These are phyloP conservation scores for Emergomyces orientalis DNA, from an alignment of 2,329 filamentous ascomycete species.

Conservation along the genomic window DNA sequence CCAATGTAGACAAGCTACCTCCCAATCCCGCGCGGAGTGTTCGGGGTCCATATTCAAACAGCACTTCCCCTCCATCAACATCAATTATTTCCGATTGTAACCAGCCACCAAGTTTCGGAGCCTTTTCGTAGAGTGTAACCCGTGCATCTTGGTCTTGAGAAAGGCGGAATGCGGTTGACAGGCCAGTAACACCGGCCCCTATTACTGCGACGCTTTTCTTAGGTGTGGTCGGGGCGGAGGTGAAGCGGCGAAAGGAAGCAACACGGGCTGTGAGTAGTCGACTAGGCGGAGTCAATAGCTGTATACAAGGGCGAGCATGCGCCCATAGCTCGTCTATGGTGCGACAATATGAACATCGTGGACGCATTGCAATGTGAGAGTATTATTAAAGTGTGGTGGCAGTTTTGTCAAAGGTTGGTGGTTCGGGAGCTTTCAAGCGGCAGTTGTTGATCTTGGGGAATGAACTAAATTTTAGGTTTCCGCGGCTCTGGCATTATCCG, in stretches of 20 bases:
- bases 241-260: neutral
- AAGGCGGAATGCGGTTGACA: constrained; percentile 69
- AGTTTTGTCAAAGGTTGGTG: neutral
- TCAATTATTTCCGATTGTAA: constrained; percentile 57
- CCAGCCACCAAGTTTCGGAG: constrained; percentile 69
- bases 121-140: constrained; percentile 74
- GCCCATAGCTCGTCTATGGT: constrained; percentile 8
- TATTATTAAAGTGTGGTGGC: neutral
- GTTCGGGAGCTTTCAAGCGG: neutral
- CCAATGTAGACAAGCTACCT: constrained; percentile 58
- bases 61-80: constrained; percentile 53
- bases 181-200: constrained; percentile 74
- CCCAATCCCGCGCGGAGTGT: constrained; percentile 53
- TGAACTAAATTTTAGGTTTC: too few relatives aligned
- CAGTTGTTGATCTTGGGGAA: too few relatives aligned
- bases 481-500: too few relatives aligned
- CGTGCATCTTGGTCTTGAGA: constrained; percentile 57
- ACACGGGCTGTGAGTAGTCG: neutral
- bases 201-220: constrained; percentile 47
- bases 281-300: neutral
- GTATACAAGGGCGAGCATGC: neutral
- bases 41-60: constrained; percentile 78
- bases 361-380: constrained; percentile 8
- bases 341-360: constrained; percentile 8
- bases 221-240: neutral